Base-by-base conservation (phyloP, 306 rosid genomes). In the Rubus idaeus region DNA sequence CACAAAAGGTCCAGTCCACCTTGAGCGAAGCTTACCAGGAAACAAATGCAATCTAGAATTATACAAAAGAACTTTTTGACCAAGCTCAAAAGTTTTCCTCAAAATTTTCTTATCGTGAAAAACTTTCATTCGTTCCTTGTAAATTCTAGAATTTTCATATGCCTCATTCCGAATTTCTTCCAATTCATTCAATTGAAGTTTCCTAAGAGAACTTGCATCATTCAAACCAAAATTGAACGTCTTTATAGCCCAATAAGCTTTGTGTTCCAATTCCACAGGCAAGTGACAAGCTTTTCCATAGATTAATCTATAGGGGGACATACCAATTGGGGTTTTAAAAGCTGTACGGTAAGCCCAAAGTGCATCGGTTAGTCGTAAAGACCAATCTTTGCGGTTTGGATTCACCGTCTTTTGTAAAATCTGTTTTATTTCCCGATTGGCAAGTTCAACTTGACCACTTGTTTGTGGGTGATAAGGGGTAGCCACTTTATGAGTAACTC, bases 1-100 rank as follows among this genome's bases (percentile, higher is more conserved):
- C 35, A 23, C 35, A 35, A 62, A 62, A 0, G 13, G 46, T 14
- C 47, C 21, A 3, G 47, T 14, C 69, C 46, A 16, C 10, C 46
- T 13, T 37, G 47, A 64, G 4, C 47, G 45, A 5, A 64, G 46
- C 5, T 64, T 64, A 2, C 69, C 12, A 64, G 21, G 69, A 64
- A 64, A 64, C 10, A 64, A 14, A 64, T 64, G 69, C 69, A 64
- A 37, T 13, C 69, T 13, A 14, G 69, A 64, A 39, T 64, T 64
- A 39, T 39, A 64, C 20, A 35, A 64, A 14, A 64, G 23, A 64
- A 64, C 46, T 39, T 64, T 64, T 3, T 64, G 47, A 13, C 20
- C 44, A 5, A 6, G 10, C 18, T 14, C 21, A 62, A 62, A 62
- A 5, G 3, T 1, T 62, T 62, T 62, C 6, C 68, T 62, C 44